Conservation (phyloP, 139 green algal species). For the Tetradesmus lagerheimii region DNA sequence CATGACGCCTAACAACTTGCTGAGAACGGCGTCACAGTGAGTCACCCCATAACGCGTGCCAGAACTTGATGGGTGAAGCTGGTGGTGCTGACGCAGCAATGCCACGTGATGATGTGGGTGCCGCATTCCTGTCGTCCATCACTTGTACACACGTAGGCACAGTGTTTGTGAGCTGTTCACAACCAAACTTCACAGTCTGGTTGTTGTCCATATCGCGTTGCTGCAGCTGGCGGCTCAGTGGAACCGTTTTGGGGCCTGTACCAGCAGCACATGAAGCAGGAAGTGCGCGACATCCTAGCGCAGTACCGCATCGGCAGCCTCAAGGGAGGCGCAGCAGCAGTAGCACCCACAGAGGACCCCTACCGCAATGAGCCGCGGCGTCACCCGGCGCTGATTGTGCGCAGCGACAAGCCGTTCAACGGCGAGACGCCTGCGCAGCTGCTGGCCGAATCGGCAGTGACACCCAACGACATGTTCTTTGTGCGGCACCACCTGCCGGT, state of each 20-base stretch:
- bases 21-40: not conserved
- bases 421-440: constrained; percentile 81
- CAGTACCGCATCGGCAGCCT: constrained; percentile 86
- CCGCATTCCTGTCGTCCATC: too few relatives aligned
- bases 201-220: not conserved
- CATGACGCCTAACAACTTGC: too few relatives aligned
- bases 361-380: constrained; percentile 82
- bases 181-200: too few relatives aligned
- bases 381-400: constrained; percentile 75
- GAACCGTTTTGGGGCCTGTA: constrained; percentile 94
- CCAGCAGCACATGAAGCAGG: constrained; percentile 82
- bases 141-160: too few relatives aligned
- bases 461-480: constrained; percentile 87
- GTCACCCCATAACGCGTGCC: too few relatives aligned
- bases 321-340: constrained; percentile 54
- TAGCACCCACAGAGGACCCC: constrained; percentile 61
- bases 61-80: too few relatives aligned
- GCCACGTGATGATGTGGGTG: too few relatives aligned
- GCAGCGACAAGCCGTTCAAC: constrained; percentile 84
- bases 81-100: too few relatives aligned
- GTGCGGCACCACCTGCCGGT: constrained; percentile 91
- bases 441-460: constrained; percentile 71
- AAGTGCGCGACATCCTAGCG: constrained; percentile 76
- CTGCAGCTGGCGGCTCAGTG: constrained; percentile 79
- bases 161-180: too few relatives aligned